Base-by-base conservation (phyloP, 345 rosid genomes). In the Rhodamnia argentea region DNA sequence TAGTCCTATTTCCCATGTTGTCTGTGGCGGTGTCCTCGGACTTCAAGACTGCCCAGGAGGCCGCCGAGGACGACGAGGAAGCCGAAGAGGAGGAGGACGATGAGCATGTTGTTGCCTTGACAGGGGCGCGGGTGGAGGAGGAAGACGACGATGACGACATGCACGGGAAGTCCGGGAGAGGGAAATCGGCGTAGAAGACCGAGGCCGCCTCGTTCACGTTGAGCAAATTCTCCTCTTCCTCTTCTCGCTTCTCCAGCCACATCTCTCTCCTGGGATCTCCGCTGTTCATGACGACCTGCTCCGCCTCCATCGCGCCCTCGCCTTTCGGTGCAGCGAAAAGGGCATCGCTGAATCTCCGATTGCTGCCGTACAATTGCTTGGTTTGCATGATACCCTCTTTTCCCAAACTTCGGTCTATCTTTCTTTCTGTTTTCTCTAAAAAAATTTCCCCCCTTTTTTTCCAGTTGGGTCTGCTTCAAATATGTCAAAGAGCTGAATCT, bases 71-170 rank as follows among this genome's bases (percentile, higher is more conserved):
- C 26, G 98, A 94, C 40, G 95, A 93, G 32, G 96, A 91, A 18
- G 98, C 93, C 44, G 96, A 91, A 6, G 95, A 92, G 1, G 85
- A 26, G 1, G 93, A 86, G 4, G 96, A 92, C 3, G 96, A 93
- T 0, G 96, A 92, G 1, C 94, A 70, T 5, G 81, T 89, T 24
- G 90, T 85, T 29, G 95, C 89, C 90, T 94, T 95, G 75, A 90
- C 91, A 10, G 96, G 95, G 11, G 94, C 95, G 47, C 92, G 95
- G 89, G 96, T 92, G 13, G 98, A 94, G 40, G 99, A 96, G 76
- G 98, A 94, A 0, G 99, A 97, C 14, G 99, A 96, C n/a, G 99
- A 91, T 2, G 98, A 94, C 0, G 99, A 98, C 98, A 97, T 97
- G 99, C 98, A 95, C 83, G 98, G 95, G 83, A 98, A 94, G 84